Evolutionary conservation across 225 moss, liverwort and hornwort genomes (phyloP), one percentile per base, ranked within the genome.

Genomic region (Marchantia paleacea): DNA sequence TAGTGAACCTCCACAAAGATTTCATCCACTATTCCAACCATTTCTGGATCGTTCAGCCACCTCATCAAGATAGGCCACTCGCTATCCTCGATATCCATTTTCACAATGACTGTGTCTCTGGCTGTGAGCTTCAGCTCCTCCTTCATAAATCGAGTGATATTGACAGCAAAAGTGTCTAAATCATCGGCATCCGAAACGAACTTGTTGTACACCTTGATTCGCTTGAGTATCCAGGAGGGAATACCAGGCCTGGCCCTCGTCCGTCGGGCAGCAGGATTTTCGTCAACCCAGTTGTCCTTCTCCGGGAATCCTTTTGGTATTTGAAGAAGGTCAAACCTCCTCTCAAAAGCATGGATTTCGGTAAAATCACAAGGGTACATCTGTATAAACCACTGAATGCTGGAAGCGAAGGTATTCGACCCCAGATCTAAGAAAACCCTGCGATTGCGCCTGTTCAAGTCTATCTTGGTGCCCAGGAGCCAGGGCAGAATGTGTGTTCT

Each of bases 311-410:
- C 51, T 5, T 31, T 9, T 0, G 96, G 96, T 12, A 94, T 84
- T 11, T 65, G 31, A 60, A 97, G 89, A 22, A 92, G 82, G 0
- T 20, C 28, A 5, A 55, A 57, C 22, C 79, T 52, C 12, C 81
- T 82, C 80, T 97, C 96, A 61, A 97, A 97, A 1, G 94, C 92
- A 48, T 94, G 91, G 55, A 97, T 90, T 86, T 97, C 96, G 7
- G 93, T 94, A 79, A 97, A 97, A 73, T 94, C 96, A 55, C 92
- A 91, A 1, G 96, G 96, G 78, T 97, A 97, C 91, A 94, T 97
- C 11, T 85, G 86, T 58, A 92, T 83, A 57, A 97, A 97, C 96
- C 96, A 97, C 71, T 82, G 86, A 30, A 97, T 83, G 85, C 96
- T 97, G 20, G 93, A 93, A 49, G 85, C 50, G 87, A 97, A 97